phyloP scores from a whole-genome alignment of 164 flowering plant genomes.

The Tetracentron sinense region DNA sequence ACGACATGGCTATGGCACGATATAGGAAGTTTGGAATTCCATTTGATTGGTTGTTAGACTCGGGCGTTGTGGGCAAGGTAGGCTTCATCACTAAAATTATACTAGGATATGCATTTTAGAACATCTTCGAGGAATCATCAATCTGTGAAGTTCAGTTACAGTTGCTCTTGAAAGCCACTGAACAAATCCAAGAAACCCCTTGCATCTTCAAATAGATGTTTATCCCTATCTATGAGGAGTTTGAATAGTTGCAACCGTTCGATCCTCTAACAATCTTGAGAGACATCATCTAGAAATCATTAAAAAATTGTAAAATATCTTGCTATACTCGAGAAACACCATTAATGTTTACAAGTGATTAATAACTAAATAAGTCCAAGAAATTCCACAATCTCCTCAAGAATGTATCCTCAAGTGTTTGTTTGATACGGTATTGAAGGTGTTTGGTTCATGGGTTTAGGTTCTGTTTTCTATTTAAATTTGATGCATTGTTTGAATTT shows the following conservation, averaged over 20 bases:
- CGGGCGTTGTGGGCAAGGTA: conserved; percentile 96
- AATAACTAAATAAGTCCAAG: too few relatives aligned
- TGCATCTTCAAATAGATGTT: too few relatives aligned
- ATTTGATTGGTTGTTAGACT: conserved; percentile 75
- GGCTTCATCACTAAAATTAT: conserved; percentile 7
- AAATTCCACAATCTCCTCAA: too few relatives aligned
- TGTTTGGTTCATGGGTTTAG: neutral
- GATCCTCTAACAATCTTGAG: too few relatives aligned
- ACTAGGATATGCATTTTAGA: neutral
- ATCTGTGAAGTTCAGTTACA: neutral
- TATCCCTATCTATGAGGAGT: too few relatives aligned
- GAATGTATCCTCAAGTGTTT: too few relatives aligned
- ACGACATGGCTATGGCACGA: conserved; percentile 94
- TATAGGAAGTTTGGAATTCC: conserved; percentile 91
- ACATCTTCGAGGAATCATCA: neutral
- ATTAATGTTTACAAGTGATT: too few relatives aligned
- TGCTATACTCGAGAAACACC: too few relatives aligned
- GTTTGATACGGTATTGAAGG: neutral
- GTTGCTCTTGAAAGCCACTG: too few relatives aligned
- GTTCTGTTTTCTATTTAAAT: neutral
- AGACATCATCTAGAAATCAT: too few relatives aligned
- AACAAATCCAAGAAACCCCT: neutral
- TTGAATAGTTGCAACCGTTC: too few relatives aligned
- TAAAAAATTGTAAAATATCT: too few relatives aligned
- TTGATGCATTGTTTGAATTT: neutral